Conservation (phyloP, 495 filamentous ascomycete species). For the Pyrenula massariospora region DNA sequence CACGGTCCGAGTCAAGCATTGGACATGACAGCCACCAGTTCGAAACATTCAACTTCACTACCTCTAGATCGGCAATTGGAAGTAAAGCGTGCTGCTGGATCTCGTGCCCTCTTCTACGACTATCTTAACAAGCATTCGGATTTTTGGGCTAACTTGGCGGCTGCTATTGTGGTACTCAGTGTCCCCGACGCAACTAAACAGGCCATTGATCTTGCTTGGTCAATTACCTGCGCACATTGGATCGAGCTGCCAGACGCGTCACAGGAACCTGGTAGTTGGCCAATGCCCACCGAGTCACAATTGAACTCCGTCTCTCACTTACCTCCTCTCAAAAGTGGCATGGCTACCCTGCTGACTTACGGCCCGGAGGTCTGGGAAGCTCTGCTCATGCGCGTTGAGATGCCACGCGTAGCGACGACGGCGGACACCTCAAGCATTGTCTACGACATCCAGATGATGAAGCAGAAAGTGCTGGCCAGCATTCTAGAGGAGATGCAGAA, state of each 20-base stretch:
- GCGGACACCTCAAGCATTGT: neutral
- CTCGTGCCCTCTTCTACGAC: neutral
- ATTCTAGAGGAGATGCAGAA: neutral
- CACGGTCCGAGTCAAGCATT: neutral
- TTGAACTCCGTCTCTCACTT: neutral
- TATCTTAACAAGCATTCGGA: neutral
- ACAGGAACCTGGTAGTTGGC: neutral
- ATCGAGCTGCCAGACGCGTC: neutral
- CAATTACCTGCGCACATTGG: neutral
- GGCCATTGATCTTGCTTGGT: neutral
- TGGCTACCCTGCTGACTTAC: neutral
- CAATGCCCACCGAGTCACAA: neutral
- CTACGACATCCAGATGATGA: neutral
- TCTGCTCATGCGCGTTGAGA: neutral
- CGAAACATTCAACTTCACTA: neutral
- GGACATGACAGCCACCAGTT: no score
- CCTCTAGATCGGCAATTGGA: neutral
- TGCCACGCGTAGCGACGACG: neutral
- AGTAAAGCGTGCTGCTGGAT: neutral
- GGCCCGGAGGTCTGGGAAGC: neutral
- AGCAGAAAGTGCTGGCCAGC: neutral
- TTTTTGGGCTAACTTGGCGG: neutral
- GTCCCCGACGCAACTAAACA: neutral
- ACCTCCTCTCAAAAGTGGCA: neutral
- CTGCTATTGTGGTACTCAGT: neutral